Evolutionary conservation across 345 rosid species (phyloP), one percentile per base, ranked within the genome.

Genomic region (Alliaria petiolata): DNA sequence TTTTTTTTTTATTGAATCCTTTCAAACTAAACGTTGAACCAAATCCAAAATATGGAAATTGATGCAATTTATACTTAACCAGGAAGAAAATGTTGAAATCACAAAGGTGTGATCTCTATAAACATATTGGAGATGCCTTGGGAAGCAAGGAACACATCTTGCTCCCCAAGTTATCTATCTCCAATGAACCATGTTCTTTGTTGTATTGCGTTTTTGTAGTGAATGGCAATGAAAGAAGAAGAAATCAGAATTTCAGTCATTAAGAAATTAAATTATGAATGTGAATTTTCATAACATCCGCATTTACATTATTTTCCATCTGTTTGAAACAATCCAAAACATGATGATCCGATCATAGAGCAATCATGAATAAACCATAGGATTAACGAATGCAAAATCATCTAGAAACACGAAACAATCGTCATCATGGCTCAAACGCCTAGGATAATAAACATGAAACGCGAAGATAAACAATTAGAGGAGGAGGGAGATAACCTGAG

Each of bases 401-500:
- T 26, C 28, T 26, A 26, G 28, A 26, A 26, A 26, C 28, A 26
- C 28, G 28, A 26, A 26, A 26, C 28, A 4, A 26, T 26, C 28
- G 28, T 26, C 28, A 26, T 26, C 28, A 26, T 26, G 28, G 4
- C 28, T 4, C 28, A 3, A 26, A 26, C 3, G 4, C 4, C 28
- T 1, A 25, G 26, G 26, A 25, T 1, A 25, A 25, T 25, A 25
- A 26, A 26, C 28, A 26, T 26, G 28, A 26, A 26, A 26, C 28
- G 28, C 28, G 28, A 26, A 26, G 3, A 26, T 26, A 26, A 26
- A 26, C 45, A 35, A 17, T 44, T 26, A 39, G 26, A 39, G 42
- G 8, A 43, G 20, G 12, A 70, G 49, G 49, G 2, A 59, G 12
- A 49, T 67, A n/a, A 83, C 89, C 88, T 83, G 72, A 33, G 97